Percentiles rank a stretch among this genome's conserved stretches.
These are phyloP conservation scores for Colletotrichum chlorophyti DNA, from an alignment of 2,329 filamentous ascomycete genomes.

Conservation along the genomic window DNA sequence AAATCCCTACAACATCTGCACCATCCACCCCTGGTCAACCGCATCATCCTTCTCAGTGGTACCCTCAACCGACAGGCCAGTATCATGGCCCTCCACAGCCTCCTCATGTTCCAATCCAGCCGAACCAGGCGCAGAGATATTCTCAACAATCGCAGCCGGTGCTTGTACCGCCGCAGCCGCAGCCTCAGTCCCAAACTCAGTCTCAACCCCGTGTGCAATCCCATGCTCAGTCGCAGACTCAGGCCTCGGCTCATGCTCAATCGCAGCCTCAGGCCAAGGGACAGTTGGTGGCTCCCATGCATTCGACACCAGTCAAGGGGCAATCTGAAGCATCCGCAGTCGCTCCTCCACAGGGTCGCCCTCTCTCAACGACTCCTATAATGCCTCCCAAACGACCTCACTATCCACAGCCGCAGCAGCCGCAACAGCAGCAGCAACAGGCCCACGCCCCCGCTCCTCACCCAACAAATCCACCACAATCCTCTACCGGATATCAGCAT, in stretches of 20 bases:
- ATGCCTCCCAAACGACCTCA: constrained; percentile 40
- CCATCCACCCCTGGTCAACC: constrained; percentile 26
- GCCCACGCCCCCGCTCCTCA: neutral
- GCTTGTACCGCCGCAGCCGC: constrained; percentile 21
- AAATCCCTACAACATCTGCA: constrained; percentile 5
- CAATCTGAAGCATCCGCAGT: constrained; percentile 15
- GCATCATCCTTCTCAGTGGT: constrained; percentile 29
- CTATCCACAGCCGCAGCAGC: constrained; percentile 31
- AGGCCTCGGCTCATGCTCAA: constrained; percentile 34
- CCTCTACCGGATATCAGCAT: constrained; percentile 17
- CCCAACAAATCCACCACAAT: constrained; percentile 42
- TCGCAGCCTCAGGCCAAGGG: constrained; percentile 41
- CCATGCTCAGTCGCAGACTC: constrained; percentile 34
- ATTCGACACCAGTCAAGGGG: constrained; percentile 37
- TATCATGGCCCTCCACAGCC: constrained; percentile 16
- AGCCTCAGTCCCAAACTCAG: constrained; percentile 15
- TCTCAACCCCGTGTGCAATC: constrained; percentile 31
- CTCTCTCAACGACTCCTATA: constrained; percentile 42
- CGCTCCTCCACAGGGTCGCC: constrained; percentile 36
- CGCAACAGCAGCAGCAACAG: constrained; percentile 24
- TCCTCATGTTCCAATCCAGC: constrained; percentile 22
- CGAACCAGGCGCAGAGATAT: constrained; percentile 16
- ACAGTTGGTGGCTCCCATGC: constrained; percentile 43
- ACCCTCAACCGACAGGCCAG: constrained; percentile 25
- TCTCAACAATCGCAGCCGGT: constrained; percentile 30